A percentile compares a stretch with the other conserved stretches of the same genome.
phyloP scores from a whole-genome alignment of 2,329 filamentous ascomycete species.

The Metarhizium anisopliae region DNA sequence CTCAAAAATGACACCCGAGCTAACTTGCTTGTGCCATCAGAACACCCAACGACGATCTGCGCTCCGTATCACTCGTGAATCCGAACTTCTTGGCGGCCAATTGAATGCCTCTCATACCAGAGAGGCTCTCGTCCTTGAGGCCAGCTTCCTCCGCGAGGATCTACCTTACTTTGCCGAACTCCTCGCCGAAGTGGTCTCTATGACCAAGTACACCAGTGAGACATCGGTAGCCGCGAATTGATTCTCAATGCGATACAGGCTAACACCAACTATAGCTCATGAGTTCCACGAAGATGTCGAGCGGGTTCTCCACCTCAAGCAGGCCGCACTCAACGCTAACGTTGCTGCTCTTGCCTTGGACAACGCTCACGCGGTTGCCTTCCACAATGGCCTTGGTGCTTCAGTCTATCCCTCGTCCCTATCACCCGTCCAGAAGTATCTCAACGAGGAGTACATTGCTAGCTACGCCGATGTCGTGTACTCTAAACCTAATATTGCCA shows the following conservation, averaged over 20 bases:
- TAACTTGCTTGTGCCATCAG: constrained; percentile 43
- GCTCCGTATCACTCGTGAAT: constrained; percentile 87
- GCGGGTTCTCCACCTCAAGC: constrained; percentile 65
- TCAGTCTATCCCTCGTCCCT: constrained; percentile 65
- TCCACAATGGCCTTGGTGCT: constrained; percentile 85
- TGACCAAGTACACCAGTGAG: constrained; percentile 78
- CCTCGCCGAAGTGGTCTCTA: constrained; percentile 79
- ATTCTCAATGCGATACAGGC: neutral
- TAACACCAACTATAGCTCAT: constrained; percentile 49
- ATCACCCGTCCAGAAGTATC: constrained; percentile 68
- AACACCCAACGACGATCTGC: constrained; percentile 83
- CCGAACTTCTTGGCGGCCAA: constrained; percentile 89
- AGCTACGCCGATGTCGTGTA: constrained; percentile 73
- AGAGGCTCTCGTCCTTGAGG: constrained; percentile 85
- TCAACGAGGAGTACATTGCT: constrained; percentile 66
- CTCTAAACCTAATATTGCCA: constrained; percentile 80
- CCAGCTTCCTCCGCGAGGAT: constrained; percentile 91
- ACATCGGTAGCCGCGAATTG: constrained; percentile 10
- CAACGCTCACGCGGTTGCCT: constrained; percentile 76
- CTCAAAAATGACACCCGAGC: constrained; percentile 23
- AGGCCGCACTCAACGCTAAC: constrained; percentile 60
- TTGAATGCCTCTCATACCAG: constrained; percentile 82
- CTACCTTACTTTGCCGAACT: constrained; percentile 97
- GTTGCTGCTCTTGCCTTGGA: constrained; percentile 66
- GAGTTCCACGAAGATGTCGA: constrained; percentile 86